Evolutionary conservation across 2,329 filamentous ascomycete genomes (phyloP).

Genomic region (Aureobasidium sp.): DNA sequence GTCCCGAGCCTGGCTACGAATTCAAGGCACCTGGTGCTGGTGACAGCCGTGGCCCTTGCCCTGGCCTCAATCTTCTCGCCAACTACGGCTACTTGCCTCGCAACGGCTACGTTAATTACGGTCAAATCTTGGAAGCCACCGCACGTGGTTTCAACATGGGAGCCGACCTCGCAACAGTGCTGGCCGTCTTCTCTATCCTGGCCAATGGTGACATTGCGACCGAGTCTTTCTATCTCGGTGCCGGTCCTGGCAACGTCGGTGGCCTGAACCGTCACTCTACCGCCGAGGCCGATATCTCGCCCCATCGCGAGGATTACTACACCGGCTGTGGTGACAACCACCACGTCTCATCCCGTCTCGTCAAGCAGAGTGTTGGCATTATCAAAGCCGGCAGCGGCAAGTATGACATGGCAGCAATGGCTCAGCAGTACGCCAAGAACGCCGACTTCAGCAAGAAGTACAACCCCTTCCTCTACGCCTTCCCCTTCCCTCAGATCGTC

Average conservation of each 20-base stretch:
- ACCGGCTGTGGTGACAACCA: constrained; percentile 26
- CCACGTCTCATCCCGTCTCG: constrained; percentile 23
- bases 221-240: constrained; percentile 22
- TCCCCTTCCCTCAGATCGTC: constrained; percentile 27
- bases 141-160: constrained; percentile 31
- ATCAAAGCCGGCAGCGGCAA: constrained; percentile 18
- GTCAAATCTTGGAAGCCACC: constrained; percentile 26
- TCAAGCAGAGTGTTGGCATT: constrained; percentile 24
- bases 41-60: constrained; percentile 30
- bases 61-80: constrained; percentile 17
- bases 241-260: constrained; percentile 18
- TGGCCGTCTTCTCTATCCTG: constrained; percentile 26
- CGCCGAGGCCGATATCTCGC: constrained; percentile 23
- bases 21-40: constrained; percentile 19
- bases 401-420: constrained; percentile 22
- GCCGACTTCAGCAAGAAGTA: constrained; percentile 17
- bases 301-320: constrained; percentile 29
- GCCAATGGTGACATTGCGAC: constrained; percentile 22
- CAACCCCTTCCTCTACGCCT: constrained; percentile 27
- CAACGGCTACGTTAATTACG: constrained; percentile 29
- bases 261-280: constrained; percentile 25
- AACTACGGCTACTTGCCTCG: constrained; percentile 35
- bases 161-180: constrained; percentile 29
- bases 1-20: constrained; percentile 22
- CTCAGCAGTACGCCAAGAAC: constrained; percentile 17